Evolutionary conservation across 140 eudicot species (phyloP), one percentile per base, ranked within the genome.

Genomic region (Erigeron philadelphicus): DNA sequence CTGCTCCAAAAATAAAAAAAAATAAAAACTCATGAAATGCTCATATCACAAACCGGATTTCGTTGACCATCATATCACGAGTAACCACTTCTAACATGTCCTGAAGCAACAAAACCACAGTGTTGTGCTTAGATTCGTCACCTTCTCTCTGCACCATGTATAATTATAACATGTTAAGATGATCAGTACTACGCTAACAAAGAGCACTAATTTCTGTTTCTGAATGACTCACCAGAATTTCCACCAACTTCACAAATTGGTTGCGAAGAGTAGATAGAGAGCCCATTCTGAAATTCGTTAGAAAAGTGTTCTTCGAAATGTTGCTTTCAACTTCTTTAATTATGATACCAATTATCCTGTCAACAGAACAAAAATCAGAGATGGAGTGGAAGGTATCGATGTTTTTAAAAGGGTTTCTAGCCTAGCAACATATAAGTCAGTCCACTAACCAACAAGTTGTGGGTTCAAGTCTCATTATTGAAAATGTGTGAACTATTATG

Each of bases 51-150:
- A 52, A 89, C 96, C 95, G 90, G 44, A 71, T 85, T 76, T 93
- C 99, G 73, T 89, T 93, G 76, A 89, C 89, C 97, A 93, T 93
- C 97, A 93, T 85, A 76, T 93, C 99, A 54, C 91, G 88, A 44
- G 95, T 93, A 74, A 89, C 94, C 49, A 93, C 90, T 83, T 93
- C 99, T 71, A 93, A 73, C 97, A 93, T 93, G 80, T 93, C 99
- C 78, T 86, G 97, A 76, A 93, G 88, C 75, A 87, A 68, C 61
- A 93, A 72, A 52, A 93, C 99, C 76, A 93, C 97, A 64, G 79
- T 74, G 76, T 85, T 83, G 73, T 79, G 84, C 88, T 77, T 83
- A 53, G 84, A 76, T 44, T 85, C 90, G 77, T 89, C 85, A 42
- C 81, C 87, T 64, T 87, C 95, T 83, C 81, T 89, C 99, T 93